Percentiles rank a stretch among this genome's conserved stretches.
These are phyloP conservation scores for Penicillium sp. DNA, from an alignment of 2,329 filamentous ascomycete genomes.

Conservation along the genomic window DNA sequence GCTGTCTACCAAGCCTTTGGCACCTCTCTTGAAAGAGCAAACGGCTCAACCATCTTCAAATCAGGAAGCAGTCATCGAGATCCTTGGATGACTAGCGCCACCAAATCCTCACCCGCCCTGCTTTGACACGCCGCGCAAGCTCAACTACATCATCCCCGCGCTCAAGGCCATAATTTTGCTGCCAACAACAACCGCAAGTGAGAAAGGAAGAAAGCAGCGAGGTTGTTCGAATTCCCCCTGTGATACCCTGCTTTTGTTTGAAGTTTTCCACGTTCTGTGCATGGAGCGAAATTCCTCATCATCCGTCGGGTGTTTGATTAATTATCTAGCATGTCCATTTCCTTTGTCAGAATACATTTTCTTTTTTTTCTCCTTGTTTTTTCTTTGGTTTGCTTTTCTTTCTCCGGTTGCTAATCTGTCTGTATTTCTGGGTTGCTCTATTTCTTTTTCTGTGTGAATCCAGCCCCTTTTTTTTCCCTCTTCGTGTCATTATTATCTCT, in stretches of 20 bases:
- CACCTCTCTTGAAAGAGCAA: neutral
- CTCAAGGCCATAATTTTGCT: conserved; percentile 20
- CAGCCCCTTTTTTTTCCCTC: conserved; percentile 10
- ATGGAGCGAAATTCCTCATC: conserved; percentile 38
- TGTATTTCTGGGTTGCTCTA: conserved; percentile 2
- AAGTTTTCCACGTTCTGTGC: conserved; percentile 31
- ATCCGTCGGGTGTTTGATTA: conserved; percentile 35
- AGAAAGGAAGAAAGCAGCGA: conserved; percentile 34
- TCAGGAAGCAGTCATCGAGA: conserved; percentile 5
- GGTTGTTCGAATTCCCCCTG: conserved; percentile 42
- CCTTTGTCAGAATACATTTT: conserved; percentile 33
- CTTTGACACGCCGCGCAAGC: conserved; percentile 17
- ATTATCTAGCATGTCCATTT: conserved; percentile 40
- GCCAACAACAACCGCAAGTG: conserved; percentile 2
- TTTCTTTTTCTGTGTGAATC: conserved; percentile 16
- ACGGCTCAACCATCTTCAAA: neutral
- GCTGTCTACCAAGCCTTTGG: neutral
- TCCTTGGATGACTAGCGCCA: conserved; percentile 19
- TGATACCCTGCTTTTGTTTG: conserved; percentile 44
- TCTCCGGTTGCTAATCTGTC: conserved; percentile 5
- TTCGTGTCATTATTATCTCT: conserved; percentile 33
- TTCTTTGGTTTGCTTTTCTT: conserved; percentile 16
- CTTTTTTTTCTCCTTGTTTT: conserved; percentile 11
- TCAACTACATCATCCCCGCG: conserved; percentile 1
- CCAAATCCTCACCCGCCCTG: conserved; percentile 11